Conservation (phyloP, 2,329 filamentous ascomycete species). For the Daldinia sp. region DNA sequence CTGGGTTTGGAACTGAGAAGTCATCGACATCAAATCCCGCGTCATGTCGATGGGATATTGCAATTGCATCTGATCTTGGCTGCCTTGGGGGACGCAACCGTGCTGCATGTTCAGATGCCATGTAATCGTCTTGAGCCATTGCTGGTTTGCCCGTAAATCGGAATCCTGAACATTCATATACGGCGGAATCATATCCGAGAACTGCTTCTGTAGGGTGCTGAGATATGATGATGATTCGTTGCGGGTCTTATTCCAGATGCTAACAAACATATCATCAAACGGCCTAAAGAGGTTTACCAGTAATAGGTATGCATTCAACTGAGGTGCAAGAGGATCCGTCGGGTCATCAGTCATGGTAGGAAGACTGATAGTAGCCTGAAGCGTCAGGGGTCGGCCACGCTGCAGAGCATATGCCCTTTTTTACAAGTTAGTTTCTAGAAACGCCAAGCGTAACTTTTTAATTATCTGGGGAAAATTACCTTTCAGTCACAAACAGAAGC, state of each 20-base stretch:
- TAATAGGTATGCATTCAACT: conserved; percentile 68
- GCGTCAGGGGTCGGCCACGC: conserved; percentile 75
- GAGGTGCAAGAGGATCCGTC: conserved; percentile 64
- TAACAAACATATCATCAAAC: conserved; percentile 74
- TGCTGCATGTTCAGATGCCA: conserved; percentile 73
- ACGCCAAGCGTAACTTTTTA: not conserved
- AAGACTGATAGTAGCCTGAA: conserved; percentile 76
- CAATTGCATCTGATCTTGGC: conserved; percentile 69
- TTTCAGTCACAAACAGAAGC: conserved; percentile 78
- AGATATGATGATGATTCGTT: conserved; percentile 69
- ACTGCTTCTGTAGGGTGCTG: conserved; percentile 70
- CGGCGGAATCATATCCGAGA: conserved; percentile 66
- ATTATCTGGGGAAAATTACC: conserved; percentile 58
- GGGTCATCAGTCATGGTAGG: conserved; percentile 72
- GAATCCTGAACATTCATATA: conserved; percentile 65
- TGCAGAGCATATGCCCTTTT: conserved; percentile 76
- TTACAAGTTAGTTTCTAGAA: conserved; percentile 26
- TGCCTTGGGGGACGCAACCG: conserved; percentile 61
- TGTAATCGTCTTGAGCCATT: conserved; percentile 73
- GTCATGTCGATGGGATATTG: conserved; percentile 73
- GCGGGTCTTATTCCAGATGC: conserved; percentile 75
- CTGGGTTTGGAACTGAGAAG: conserved; percentile 76
- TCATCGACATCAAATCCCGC: conserved; percentile 73
- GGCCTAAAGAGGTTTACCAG: conserved; percentile 73
- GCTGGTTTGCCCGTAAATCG: conserved; percentile 70